Percentiles rank a stretch among this genome's conserved stretches.
Conservation (phyloP, 352 stramenopile genomes). For the Globisporangium recalcitrans region DNA sequence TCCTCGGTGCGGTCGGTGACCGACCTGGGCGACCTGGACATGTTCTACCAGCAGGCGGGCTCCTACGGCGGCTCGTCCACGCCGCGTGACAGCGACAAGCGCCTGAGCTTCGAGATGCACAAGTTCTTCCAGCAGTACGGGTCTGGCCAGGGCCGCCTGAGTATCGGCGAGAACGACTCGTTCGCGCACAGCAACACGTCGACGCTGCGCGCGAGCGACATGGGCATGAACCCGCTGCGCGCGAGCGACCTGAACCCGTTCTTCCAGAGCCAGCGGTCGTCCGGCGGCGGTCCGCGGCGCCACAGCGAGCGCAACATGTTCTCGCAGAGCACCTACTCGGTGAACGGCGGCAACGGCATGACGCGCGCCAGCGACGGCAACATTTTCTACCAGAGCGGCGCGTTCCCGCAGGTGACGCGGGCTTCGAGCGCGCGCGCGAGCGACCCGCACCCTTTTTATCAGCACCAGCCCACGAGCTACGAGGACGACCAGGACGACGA, state of each 20-base stretch:
- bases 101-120: conserved; percentile 61
- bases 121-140: conserved; percentile 70
- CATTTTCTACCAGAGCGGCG: conserved; percentile 33
- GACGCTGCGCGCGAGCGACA: conserved; percentile 34
- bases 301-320: conserved; percentile 20
- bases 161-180: conserved; percentile 35
- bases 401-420: conserved; percentile 11
- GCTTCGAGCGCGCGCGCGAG: conserved; percentile 13
- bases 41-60: conserved; percentile 53
- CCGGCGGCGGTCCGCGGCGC: conserved; percentile 20
- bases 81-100: conserved; percentile 32
- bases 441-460: conserved; percentile 20
- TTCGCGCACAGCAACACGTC: conserved; percentile 41
- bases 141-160: conserved; percentile 18
- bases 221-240: conserved; percentile 21
- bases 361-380: conserved; percentile 41
- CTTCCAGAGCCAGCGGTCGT: conserved; percentile 24
- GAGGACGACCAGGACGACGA: conserved; percentile 23
- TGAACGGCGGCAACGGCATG: conserved; percentile 11
- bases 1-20: conserved; percentile 65
- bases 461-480: conserved; percentile 19
- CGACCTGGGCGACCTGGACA: conserved; percentile 76
- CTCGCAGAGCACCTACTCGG: conserved; percentile 20
- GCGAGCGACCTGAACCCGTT: conserved; percentile 41
- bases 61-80: conserved; percentile 23